Conservation (phyloP, 2,329 filamentous ascomycete species). For the Fusarium subglutinans region DNA sequence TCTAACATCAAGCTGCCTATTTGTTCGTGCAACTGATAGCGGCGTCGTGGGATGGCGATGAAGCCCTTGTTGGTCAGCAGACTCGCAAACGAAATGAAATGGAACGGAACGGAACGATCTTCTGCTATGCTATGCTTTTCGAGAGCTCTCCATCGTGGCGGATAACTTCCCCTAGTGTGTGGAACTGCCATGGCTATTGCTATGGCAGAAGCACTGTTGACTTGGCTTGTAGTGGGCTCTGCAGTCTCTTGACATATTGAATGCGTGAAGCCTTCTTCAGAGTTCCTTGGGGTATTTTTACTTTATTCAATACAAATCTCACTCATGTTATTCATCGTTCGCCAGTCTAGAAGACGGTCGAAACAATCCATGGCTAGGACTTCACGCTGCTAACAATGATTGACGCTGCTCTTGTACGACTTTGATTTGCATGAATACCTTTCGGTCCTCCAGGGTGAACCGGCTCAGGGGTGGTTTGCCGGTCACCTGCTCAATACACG, state of each 20-base stretch:
- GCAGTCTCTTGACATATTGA: slow-evolving; percentile 6
- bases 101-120: not conserved
- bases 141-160: slow-evolving; percentile 10
- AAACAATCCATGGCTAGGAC: not conserved
- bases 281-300: slow-evolving; percentile 12
- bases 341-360: not conserved
- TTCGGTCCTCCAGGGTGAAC: slow-evolving; percentile 3
- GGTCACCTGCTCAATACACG: slow-evolving; percentile 10
- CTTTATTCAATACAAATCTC: not conserved
- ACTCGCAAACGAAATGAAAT: slow-evolving; percentile 30
- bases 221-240: slow-evolving; percentile 1
- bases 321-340: not conserved
- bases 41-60: slow-evolving; percentile 39
- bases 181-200: not conserved
- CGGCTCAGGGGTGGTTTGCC: not conserved
- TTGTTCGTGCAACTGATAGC: slow-evolving; percentile 41
- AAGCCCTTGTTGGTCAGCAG: slow-evolving; percentile 41
- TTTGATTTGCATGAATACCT: not conserved
- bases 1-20: slow-evolving; percentile 32
- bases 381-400: not conserved
- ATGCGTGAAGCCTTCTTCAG: slow-evolving; percentile 1
- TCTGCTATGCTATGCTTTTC: slow-evolving; percentile 4
- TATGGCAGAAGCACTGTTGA: slow-evolving; percentile 14
- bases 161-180: slow-evolving; percentile 9
- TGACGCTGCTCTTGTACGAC: not conserved